These are phyloP conservation scores for Pleurotus cornucopiae DNA, from an alignment of 768 basidiomycete species.

Conservation along the genomic window DNA sequence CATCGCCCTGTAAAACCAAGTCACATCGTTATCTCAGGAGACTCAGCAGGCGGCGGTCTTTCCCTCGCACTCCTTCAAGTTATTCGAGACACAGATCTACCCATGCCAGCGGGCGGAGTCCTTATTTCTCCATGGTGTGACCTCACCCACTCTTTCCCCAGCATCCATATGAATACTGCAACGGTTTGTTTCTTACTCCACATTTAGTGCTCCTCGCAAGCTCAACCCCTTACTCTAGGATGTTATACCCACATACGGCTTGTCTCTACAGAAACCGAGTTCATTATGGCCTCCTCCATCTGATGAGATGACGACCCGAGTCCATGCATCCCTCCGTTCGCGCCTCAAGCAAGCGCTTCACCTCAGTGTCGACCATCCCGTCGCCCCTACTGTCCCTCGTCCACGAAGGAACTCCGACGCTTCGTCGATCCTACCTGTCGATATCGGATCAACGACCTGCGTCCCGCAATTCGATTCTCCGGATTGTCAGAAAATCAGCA, in stretches of 20 bases:
- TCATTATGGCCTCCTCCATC: conserved; percentile 75
- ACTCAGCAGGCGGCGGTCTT: conserved; percentile 91
- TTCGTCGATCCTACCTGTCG: conserved; percentile 29
- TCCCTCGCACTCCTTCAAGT: conserved; percentile 80
- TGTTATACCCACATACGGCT: conserved; percentile 70
- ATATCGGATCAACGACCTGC: conserved; percentile 45
- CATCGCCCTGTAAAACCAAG: conserved; percentile 79
- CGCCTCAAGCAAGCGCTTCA: conserved; percentile 57
- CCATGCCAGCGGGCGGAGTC: conserved; percentile 82
- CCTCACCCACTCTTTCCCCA: conserved; percentile 94
- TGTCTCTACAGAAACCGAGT: conserved; percentile 76
- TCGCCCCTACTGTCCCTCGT: conserved; percentile 11
- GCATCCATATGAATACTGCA: conserved; percentile 76
- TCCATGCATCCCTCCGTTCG: conserved; percentile 56
- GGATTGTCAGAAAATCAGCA: conserved; percentile 39
- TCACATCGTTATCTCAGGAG: conserved; percentile 83
- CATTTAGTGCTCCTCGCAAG: background rate
- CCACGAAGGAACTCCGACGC: conserved; percentile 17
- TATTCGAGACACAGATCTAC: conserved; percentile 80
- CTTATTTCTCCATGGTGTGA: conserved; percentile 90
- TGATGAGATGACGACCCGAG: conserved; percentile 52
- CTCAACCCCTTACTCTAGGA: conserved; percentile 43
- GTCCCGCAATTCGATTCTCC: conserved; percentile 33
- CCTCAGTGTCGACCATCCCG: conserved; percentile 23
- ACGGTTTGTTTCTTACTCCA: conserved; percentile 45